phyloP scores from a whole-genome alignment of 179 eudicot genomes.

The Beta corolliflora region DNA sequence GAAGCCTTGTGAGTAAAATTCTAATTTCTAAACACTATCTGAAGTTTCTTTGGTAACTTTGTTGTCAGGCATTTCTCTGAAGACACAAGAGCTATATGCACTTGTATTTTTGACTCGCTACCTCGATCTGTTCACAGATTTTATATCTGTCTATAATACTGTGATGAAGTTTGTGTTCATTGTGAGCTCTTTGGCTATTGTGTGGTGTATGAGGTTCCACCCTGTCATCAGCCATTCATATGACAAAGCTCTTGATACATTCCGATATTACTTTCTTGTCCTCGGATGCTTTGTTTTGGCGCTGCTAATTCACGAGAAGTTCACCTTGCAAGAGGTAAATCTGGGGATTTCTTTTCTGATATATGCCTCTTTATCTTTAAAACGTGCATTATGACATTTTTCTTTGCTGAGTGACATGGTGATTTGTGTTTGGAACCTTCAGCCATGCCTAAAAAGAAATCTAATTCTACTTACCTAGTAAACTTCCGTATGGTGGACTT shows the following conservation, averaged over 20 bases:
- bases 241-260: slow-evolving; percentile 73
- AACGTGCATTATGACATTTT: neutral
- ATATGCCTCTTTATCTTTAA: neutral
- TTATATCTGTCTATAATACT: slow-evolving; percentile 73
- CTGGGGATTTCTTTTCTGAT: neutral
- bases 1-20: too few relatives aligned
- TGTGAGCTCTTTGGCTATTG: slow-evolving; percentile 69
- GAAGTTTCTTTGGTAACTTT: slow-evolving; percentile 5
- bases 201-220: slow-evolving; percentile 80
- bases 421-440: neutral
- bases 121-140: slow-evolving; percentile 80
- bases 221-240: slow-evolving; percentile 70
- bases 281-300: slow-evolving; percentile 65
- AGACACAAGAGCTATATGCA: slow-evolving; percentile 96
- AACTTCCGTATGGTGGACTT: neutral
- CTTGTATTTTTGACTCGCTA: slow-evolving; percentile 81
- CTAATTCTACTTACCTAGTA: neutral
- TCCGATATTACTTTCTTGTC: slow-evolving; percentile 67
- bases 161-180: slow-evolving; percentile 83
- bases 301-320: slow-evolving; percentile 73
- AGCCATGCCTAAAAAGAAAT: neutral
- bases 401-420: neutral
- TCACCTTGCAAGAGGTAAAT: slow-evolving; percentile 82
- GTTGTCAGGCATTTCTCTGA: slow-evolving; percentile 76
- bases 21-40: neutral